Evolutionary conservation across 2,329 filamentous ascomycete genomes (phyloP).

Genomic region (Meredithiella fracta): DNA sequence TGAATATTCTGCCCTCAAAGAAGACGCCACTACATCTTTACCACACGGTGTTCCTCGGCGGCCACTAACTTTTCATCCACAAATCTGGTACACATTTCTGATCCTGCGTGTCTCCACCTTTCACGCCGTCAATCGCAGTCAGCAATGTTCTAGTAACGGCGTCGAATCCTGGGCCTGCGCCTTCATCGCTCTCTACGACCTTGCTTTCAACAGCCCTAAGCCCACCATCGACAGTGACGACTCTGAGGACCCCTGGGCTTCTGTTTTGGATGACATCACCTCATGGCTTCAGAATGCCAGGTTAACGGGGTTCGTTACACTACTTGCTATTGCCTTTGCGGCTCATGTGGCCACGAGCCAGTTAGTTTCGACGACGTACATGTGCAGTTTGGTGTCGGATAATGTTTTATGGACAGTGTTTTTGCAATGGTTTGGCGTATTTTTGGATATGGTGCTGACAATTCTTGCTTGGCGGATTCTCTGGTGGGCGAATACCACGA

Average conservation of each 20-base stretch:
- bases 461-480: slow-evolving; percentile 35
- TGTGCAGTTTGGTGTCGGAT: slow-evolving; percentile 32
- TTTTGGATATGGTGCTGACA: slow-evolving; percentile 30
- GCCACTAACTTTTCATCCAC: slow-evolving; percentile 30
- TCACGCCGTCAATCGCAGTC: slow-evolving; percentile 28
- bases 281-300: slow-evolving; percentile 27
- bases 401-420: slow-evolving; percentile 22
- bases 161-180: slow-evolving; percentile 25
- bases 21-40: neutral
- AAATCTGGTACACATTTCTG: slow-evolving; percentile 28
- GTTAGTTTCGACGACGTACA: slow-evolving; percentile 31
- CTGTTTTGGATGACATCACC: slow-evolving; percentile 30
- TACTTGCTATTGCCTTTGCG: slow-evolving; percentile 19
- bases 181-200: slow-evolving; percentile 12
- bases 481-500: slow-evolving; percentile 33
- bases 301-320: slow-evolving; percentile 19
- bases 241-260: slow-evolving; percentile 32
- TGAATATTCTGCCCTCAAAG: slow-evolving; percentile 3
- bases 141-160: slow-evolving; percentile 35
- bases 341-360: slow-evolving; percentile 15
- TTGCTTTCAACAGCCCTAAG: slow-evolving; percentile 1
- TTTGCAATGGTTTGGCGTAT: slow-evolving; percentile 29
- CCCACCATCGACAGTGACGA: slow-evolving; percentile 17
- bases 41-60: slow-evolving; percentile 25
- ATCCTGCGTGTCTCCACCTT: slow-evolving; percentile 33